Evolutionary conservation across 2,329 filamentous ascomycete genomes (phyloP).

Genomic region (Arthrobotrys sphaeroides): DNA sequence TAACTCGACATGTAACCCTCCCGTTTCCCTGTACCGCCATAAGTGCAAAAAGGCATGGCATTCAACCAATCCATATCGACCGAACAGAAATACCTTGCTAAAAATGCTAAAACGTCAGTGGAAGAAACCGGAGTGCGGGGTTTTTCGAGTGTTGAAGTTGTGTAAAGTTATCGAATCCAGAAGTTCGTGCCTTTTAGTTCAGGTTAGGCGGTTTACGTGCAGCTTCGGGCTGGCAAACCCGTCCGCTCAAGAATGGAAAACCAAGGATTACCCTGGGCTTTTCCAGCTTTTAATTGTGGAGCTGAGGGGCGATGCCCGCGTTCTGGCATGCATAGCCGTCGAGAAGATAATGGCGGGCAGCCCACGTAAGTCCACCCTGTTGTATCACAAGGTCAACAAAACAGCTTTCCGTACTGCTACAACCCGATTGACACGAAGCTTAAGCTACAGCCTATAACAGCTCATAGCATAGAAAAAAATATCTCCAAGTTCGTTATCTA

Average conservation of each 20-base stretch:
- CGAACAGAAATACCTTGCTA: not conserved
- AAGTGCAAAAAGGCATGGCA: too few relatives aligned
- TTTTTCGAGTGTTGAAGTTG: not conserved
- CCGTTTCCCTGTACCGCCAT: not conserved
- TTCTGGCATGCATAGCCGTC: not conserved
- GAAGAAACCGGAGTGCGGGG: not conserved
- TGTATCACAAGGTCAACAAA: too few relatives aligned
- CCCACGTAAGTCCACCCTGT: too few relatives aligned
- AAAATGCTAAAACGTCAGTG: too few relatives aligned
- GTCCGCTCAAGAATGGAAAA: too few relatives aligned
- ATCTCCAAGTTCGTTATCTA: too few relatives aligned
- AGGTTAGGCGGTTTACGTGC: not conserved
- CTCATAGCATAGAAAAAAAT: too few relatives aligned
- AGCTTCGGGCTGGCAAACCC: not conserved
- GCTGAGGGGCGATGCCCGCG: too few relatives aligned
- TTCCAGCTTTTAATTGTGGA: not conserved
- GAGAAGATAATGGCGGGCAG: too few relatives aligned
- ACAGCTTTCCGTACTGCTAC: too few relatives aligned
- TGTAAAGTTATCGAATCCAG: not conserved
- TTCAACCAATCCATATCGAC: not conserved
- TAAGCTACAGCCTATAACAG: too few relatives aligned
- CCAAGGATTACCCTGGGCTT: not conserved
- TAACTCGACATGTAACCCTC: not conserved
- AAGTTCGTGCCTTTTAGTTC: not conserved
- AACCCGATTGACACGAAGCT: too few relatives aligned